phyloP scores from a whole-genome alignment of 345 rosid genomes.

The Corchorus olitorius region DNA sequence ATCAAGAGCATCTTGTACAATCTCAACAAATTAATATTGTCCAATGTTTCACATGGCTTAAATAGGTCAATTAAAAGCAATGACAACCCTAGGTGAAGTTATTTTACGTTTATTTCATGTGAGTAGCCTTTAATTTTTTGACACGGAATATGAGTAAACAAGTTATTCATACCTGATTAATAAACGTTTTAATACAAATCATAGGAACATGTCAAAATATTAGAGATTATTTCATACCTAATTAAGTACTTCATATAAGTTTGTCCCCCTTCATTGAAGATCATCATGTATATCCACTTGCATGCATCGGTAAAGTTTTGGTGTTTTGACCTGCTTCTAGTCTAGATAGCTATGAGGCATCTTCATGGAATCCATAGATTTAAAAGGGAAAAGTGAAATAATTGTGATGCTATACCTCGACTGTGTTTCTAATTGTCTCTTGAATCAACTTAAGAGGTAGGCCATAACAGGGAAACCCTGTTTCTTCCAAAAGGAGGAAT shows the following conservation, averaged over 20 bases:
- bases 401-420: neutral
- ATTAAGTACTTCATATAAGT: no score
- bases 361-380: constrained; percentile 1
- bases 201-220: no score
- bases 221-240: no score
- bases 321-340: neutral
- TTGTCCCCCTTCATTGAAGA: no score
- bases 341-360: neutral
- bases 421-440: neutral
- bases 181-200: no score
- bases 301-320: neutral
- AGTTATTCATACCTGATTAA: no score
- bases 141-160: no score
- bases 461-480: neutral
- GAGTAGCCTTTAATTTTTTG: no score
- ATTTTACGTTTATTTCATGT: no score
- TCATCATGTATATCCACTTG: neutral
- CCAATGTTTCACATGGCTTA: neutral
- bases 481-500: neutral
- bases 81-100: neutral
- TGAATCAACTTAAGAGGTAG: neutral
- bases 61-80: neutral
- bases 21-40: neutral
- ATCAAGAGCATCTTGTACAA: neutral
- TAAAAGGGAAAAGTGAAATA: neutral